Percentiles rank a stretch among this genome's conserved stretches.
Evolutionary conservation across 2,329 filamentous ascomycete species (phyloP).

Genomic region (Calonectria honghensis): DNA sequence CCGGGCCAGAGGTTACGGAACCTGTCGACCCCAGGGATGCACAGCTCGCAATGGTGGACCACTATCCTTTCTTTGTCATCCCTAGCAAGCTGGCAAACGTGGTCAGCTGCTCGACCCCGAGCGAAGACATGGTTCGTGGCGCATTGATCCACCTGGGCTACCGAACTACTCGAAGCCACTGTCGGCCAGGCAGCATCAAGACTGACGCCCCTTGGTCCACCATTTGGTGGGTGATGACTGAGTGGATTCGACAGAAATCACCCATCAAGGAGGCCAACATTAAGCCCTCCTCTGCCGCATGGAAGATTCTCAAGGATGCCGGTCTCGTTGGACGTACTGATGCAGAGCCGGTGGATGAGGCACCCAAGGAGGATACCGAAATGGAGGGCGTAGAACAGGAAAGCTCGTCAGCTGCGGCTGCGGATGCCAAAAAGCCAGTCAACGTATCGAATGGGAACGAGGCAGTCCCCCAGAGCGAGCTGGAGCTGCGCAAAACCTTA

Average conservation of each 20-base stretch:
- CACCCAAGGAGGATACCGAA: conserved; percentile 56
- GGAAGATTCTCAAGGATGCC: conserved; percentile 75
- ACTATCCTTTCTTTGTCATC: conserved; percentile 90
- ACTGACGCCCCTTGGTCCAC: conserved; percentile 94
- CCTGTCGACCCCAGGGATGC: conserved; percentile 63
- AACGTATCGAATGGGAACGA: conserved; percentile 50
- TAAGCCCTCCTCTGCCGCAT: conserved; percentile 82
- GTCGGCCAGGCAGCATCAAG: conserved; percentile 91
- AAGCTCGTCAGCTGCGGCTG: conserved; percentile 33
- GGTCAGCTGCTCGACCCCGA: conserved; percentile 86
- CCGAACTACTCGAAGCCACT: conserved; percentile 88
- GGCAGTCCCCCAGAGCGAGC: conserved; percentile 49
- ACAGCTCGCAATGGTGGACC: conserved; percentile 80
- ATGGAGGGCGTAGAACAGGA: conserved; percentile 63
- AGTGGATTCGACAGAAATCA: conserved; percentile 89
- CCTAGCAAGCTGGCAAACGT: conserved; percentile 84
- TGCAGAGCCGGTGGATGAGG: conserved; percentile 45
- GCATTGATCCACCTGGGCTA: conserved; percentile 89
- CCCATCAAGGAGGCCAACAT: conserved; percentile 85
- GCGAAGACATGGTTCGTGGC: conserved; percentile 86
- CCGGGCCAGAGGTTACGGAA: conserved; percentile 60
- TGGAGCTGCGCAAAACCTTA: conserved; percentile 74
- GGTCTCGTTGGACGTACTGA: conserved; percentile 62
- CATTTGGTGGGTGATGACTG: conserved; percentile 94
- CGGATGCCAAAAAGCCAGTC: conserved; percentile 39